phyloP scores from a whole-genome alignment of 73 alveolate species.

The Paraurostyla sp. region DNA sequence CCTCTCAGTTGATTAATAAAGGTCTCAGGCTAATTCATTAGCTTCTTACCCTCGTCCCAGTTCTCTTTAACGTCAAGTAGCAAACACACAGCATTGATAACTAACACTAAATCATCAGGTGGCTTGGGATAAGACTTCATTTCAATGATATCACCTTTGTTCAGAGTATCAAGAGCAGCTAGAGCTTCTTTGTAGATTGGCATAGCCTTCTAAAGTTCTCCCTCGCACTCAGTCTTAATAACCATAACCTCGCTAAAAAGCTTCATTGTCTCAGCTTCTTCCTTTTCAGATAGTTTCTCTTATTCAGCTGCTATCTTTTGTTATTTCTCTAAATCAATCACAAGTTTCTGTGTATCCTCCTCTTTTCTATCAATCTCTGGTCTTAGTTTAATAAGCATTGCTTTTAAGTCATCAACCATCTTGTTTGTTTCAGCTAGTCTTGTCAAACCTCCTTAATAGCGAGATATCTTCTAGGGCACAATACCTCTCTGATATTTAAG shows the following conservation, averaged over 20 bases:
- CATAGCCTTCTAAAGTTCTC: constrained; percentile 97
- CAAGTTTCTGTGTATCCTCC: constrained; percentile 93
- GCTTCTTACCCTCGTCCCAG: constrained; percentile 87
- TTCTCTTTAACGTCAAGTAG: constrained; percentile 79
- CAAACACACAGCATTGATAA: constrained; percentile 96
- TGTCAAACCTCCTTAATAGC: constrained; percentile 96
- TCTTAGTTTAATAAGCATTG: constrained; percentile 87
- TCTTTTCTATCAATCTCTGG: constrained; percentile 95
- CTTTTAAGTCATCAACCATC: constrained; percentile 97
- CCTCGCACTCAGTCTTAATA: constrained; percentile 96
- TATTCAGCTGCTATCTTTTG: constrained; percentile 94
- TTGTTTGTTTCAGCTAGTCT: constrained; percentile 98
- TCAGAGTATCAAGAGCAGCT: constrained; percentile 96
- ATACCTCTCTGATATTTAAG: constrained; percentile 92
- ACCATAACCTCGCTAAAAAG: constrained; percentile 89
- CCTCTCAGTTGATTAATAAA: constrained; percentile 83
- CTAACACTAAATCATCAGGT: constrained; percentile 95
- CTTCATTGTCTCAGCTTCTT: constrained; percentile 94
- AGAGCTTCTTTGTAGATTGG: constrained; percentile 98
- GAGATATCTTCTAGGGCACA: constrained; percentile 95
- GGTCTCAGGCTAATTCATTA: constrained; percentile 87
- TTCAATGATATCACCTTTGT: constrained; percentile 98
- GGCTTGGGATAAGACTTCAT: constrained; percentile 98
- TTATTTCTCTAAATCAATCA: constrained; percentile 94
- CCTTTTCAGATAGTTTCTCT: constrained; percentile 92